Base-by-base conservation (phyloP, 139 green algal species). In the Tetratostichococcus sp. region DNA sequence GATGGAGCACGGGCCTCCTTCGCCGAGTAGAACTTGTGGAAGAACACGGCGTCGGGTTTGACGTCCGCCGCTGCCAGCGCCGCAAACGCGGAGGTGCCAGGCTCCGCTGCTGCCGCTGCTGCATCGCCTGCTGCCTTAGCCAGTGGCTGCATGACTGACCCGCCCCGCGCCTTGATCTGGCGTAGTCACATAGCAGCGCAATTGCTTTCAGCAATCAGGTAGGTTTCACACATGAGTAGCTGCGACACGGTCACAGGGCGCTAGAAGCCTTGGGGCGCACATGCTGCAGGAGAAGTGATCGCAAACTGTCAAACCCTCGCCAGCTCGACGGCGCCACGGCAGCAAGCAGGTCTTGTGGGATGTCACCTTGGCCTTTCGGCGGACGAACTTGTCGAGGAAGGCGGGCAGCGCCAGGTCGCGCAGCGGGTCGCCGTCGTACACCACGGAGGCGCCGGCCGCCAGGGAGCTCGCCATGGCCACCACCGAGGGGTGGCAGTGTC, bases 331-430 rank as follows among this genome's bases (percentile, higher is more conserved):
- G n/a, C n/a, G n/a, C n/a, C n/a, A n/a, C n/a, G n/a, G n/a, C n/a
- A n/a, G n/a, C n/a, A n/a, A n/a, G n/a, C n/a, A n/a, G n/a, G n/a
- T n/a, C n/a, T n/a, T n/a, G n/a, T n/a, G n/a, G n/a, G n/a, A n/a
- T n/a, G n/a, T n/a, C 57, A 87, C 84, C 86, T 97, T 97, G 67
- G 91, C 80, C 78, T 97, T 97, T 78, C 95, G 96, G 65, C 90
- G 79, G 21, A 97, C 83, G 62, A 97, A 97, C 80, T 96, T 96
- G 86, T 98, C 94, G 65, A 99, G 84, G 85, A 99, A 98, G 31
- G 86, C 80, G 4, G 73, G 71, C 35, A 96, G 80, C 14, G 82
- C 89, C 50, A 97, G 83, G 83, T 98, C 94, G 0, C 81, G 30
- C 28, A 99, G 82, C 5, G 95, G 95, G 84, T 99, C 93, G 14